Evolutionary conservation across 2,329 filamentous ascomycete species (phyloP).

Genomic region (Verticillium alfalfae): DNA sequence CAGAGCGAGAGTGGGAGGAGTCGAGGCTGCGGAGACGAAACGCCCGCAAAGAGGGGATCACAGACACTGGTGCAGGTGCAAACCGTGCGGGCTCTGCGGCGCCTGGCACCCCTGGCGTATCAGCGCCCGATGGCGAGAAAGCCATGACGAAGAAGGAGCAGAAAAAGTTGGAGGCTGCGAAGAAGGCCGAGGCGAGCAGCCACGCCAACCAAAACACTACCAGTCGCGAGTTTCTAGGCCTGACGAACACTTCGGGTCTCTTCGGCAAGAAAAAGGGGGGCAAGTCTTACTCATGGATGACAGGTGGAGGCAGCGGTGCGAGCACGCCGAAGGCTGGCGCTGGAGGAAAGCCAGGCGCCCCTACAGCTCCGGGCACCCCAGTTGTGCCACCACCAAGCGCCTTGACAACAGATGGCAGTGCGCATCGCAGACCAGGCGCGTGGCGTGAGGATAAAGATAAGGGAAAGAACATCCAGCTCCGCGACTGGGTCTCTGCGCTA

Average conservation of each 20-base stretch:
- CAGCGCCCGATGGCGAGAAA: constrained; percentile 61
- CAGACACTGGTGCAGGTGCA: constrained; percentile 39
- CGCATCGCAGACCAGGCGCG: constrained; percentile 55
- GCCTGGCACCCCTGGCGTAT: constrained; percentile 55
- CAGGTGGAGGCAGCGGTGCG: constrained; percentile 45
- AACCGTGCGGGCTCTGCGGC: constrained; percentile 53
- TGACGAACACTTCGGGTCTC: constrained; percentile 55
- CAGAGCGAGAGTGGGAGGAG: constrained; percentile 69
- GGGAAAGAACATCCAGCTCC: constrained; percentile 73
- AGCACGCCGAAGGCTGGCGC: constrained; percentile 40
- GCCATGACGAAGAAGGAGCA: constrained; percentile 81
- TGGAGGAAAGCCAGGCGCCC: constrained; percentile 13
- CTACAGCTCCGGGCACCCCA: constrained; percentile 23
- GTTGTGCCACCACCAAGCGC: constrained; percentile 23
- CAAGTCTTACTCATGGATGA: constrained; percentile 76
- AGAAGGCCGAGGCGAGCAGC: constrained; percentile 70
- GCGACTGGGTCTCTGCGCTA: constrained; percentile 75
- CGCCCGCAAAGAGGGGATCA: constrained; percentile 53
- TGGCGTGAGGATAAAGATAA: constrained; percentile 75
- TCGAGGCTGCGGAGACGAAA: constrained; percentile 62
- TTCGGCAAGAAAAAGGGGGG: constrained; percentile 55
- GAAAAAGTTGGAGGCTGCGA: constrained; percentile 69
- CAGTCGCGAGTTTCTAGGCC: constrained; percentile 63
- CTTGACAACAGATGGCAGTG: constrained; percentile 53
- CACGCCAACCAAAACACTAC: constrained; percentile 82